Base-by-base conservation (phyloP, 768 basidiomycete species). In the Asterophora lycoperdoides region DNA sequence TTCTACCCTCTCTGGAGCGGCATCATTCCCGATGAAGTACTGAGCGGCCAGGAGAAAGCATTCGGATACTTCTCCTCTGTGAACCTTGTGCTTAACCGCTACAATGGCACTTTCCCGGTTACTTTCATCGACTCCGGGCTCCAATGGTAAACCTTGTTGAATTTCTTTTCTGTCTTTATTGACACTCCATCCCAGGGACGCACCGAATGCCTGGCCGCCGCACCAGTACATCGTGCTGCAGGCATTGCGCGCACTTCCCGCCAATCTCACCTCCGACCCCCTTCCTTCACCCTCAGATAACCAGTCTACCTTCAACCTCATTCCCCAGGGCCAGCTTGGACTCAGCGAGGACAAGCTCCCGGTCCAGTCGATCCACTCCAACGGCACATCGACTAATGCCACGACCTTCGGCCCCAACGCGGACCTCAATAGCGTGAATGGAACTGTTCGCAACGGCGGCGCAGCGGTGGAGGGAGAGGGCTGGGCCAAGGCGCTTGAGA, bases 201-300 rank as follows among this genome's bases (percentile, higher is more conserved):
- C 84, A 19, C 91, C 92, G n/a, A 93, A 93, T 58, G 66, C 84
- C 1, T 96, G 91, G 92, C 89, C 89, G 14, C 86, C 88, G 8
- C 86, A 90, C 57, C 86, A 87, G 54, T 84, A 91, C 64, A 88
- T 95, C 53, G 68, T 80, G 19, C 76, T 95, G 38, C 73, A 84
- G 48, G 92, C 93, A 0, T 79, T 97, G 33, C 75, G 77, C 32
- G 77, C 81, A 9, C 70, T 97, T 13, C 90, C 90, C 0, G 59
- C 81, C 15, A 87, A 89, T 62, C 58, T 93, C 30, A 83, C 90
- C 0, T 72, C 68, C 8, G 73, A 74, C 7, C 30, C 65, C 19
- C 65, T 86, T n/a, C 79, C 87, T 9, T 64, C 71, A 2, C 78
- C 80, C 1, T 53, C 69, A 0, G 55, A 66, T 3, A 73, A 75